phyloP scores from a whole-genome alignment of 2,329 filamentous ascomycete genomes.

The Penicillium polonicum region DNA sequence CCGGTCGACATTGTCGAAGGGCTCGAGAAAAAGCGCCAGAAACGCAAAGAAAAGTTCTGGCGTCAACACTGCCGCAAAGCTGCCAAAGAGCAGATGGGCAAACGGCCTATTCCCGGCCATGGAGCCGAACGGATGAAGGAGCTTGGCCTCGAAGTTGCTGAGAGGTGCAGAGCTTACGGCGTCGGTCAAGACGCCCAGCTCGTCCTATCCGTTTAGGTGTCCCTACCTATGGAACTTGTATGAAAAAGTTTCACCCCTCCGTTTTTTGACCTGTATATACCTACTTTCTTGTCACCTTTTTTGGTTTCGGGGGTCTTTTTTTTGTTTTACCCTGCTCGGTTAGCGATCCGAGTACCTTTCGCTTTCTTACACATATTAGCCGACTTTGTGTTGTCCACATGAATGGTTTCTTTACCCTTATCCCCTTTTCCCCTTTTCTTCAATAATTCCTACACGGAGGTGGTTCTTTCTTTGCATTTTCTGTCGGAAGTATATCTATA shows the following conservation, averaged over 20 bases:
- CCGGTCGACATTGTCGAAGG: constrained; percentile 98
- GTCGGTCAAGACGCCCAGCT: constrained; percentile 55
- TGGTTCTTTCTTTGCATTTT: constrained; percentile 18
- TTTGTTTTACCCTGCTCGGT: constrained; percentile 13
- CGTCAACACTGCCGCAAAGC: constrained; percentile 85
- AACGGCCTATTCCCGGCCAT: constrained; percentile 70
- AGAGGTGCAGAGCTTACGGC: constrained; percentile 70
- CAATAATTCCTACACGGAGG: constrained; percentile 19
- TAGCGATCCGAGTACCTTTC: constrained; percentile 27
- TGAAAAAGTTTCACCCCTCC: constrained; percentile 20
- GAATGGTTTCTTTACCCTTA: constrained; percentile 13
- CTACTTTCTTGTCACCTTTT: constrained; percentile 1
- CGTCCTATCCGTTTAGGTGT: constrained; percentile 66
- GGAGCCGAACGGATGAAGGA: constrained; percentile 93
- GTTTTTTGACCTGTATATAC: constrained; percentile 26
- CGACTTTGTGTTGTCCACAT: constrained; percentile 28
- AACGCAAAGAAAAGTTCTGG: constrained; percentile 87
- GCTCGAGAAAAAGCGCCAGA: constrained; percentile 87
- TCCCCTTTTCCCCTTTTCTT: constrained; percentile 13
- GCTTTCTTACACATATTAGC: constrained; percentile 29
- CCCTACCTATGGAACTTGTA: constrained; percentile 16
- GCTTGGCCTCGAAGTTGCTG: constrained; percentile 83
- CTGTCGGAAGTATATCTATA: constrained; percentile 17
- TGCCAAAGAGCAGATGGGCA: constrained; percentile 64
- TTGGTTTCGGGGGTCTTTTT: not conserved